Conservation (phyloP, 176 grass and related monocot genomes). For the Avena atlantica region DNA sequence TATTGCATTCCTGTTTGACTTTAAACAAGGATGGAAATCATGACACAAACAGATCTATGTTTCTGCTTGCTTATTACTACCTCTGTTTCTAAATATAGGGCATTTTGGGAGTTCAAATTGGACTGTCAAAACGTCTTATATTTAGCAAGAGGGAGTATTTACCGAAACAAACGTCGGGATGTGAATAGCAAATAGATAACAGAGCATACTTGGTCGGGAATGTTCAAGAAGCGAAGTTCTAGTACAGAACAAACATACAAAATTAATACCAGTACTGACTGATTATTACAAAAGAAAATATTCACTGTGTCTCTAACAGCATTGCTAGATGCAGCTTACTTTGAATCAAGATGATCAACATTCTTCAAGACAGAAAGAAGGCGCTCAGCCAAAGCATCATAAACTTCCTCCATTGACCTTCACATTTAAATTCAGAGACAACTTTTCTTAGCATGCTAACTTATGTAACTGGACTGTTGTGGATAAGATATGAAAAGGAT, state of each 20-base stretch:
- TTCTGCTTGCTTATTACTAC: slow-evolving; percentile 2
- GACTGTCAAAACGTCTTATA: too few relatives aligned
- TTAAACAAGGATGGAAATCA: neutral
- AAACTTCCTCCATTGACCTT: slow-evolving; percentile 89
- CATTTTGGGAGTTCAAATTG: too few relatives aligned
- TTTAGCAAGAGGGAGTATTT: too few relatives aligned
- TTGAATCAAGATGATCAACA: slow-evolving; percentile 62
- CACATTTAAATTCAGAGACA: slow-evolving; percentile 25
- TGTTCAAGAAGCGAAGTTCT: slow-evolving; percentile 25
- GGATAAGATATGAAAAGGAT: slow-evolving; percentile 25
- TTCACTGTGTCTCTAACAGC: neutral
- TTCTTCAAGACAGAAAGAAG: slow-evolving; percentile 66
- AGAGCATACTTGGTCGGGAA: neutral
- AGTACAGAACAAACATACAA: neutral
- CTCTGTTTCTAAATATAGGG: too few relatives aligned
- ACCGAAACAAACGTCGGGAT: too few relatives aligned
- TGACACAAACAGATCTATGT: neutral
- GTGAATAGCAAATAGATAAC: neutral
- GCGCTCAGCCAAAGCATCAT: slow-evolving; percentile 73
- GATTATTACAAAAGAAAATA: neutral
- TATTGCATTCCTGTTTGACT: neutral
- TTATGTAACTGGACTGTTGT: slow-evolving; percentile 28
- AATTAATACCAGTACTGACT: neutral
- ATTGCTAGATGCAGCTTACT: slow-evolving; percentile 55
- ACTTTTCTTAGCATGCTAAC: slow-evolving; percentile 12